Base-by-base conservation (phyloP, 2,329 filamentous ascomycete species). In the Colletotrichum salicis region DNA sequence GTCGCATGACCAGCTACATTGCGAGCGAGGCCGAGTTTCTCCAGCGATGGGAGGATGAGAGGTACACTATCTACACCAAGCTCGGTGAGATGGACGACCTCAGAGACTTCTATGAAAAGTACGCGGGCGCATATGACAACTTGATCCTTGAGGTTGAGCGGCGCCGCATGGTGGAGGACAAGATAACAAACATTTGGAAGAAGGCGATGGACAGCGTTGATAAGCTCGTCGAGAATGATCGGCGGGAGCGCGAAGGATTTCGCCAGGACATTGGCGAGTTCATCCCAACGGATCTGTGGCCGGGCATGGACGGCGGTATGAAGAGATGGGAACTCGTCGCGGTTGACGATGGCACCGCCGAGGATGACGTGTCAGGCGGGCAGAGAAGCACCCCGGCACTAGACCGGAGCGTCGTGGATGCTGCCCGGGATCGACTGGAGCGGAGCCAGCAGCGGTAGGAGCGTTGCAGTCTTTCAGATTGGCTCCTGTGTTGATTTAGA, bases 231-330 rank as follows among this genome's bases (percentile, higher is more conserved):
- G 89, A 93, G 13, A 86, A 90, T 13, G 96, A 99, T 80, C 85
- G 89, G 67, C 86, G 86, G 52, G 91, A 94, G 73, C 87, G 96
- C 48, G 93, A 97, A 74, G 85, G 88, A 0, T 98, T 99, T 80
- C 89, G 93, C 41, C 86, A 91, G 33, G 93, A 97, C 55, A 92
- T 96, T 13, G 95, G 95, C 8, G 94, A 97, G 74, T 97, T 91
- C 79, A 82, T 99, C 12, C 96, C 96, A 0, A 91, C 92, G 0
- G 95, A 98, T 79, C 89, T 98, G 27, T 98, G 95, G 94, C 91
- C 91, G 0, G 93, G 92, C 1, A 88, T 96, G 80, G 89, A 88
- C 74, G 87, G 84, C n/a, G 87, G 85, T 31, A 88, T 88, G 75
- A 85, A 81, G 71, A 85, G 82, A 66, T 89, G 86, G 84, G 84